Conservation (phyloP, 2,329 filamentous ascomycete species). For the Nannizzia gypsea region DNA sequence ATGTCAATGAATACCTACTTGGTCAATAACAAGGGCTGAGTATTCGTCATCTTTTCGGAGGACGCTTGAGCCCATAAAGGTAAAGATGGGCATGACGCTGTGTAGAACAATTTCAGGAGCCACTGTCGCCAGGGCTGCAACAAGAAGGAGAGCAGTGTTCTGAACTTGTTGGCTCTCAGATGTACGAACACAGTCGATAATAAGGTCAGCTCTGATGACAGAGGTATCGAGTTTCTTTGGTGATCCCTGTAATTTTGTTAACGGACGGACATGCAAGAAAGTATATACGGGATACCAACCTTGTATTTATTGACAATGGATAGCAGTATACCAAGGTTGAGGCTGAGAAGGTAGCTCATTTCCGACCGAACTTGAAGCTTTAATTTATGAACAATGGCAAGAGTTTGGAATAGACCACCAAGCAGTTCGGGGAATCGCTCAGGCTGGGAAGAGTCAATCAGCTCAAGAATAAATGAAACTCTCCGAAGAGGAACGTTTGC, state of each 20-base stretch:
- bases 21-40: constrained; percentile 88
- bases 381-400: constrained; percentile 80
- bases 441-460: constrained; percentile 70
- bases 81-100: constrained; percentile 98
- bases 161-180: constrained; percentile 88
- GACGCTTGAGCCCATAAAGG: constrained; percentile 88
- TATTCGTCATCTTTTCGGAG: constrained; percentile 91
- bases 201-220: constrained; percentile 72
- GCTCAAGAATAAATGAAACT: constrained; percentile 75
- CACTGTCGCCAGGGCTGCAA: constrained; percentile 74
- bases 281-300: constrained; percentile 14
- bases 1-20: constrained; percentile 22
- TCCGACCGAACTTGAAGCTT: constrained; percentile 71
- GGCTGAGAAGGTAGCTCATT: constrained; percentile 76
- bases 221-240: constrained; percentile 56
- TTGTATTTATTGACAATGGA: constrained; percentile 73
- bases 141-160: constrained; percentile 75
- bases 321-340: constrained; percentile 69
- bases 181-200: constrained; percentile 88
- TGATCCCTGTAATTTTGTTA: constrained; percentile 8
- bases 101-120: constrained; percentile 86
- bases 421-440: constrained; percentile 64
- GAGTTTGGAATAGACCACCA: constrained; percentile 64
- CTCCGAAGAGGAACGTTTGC: constrained; percentile 58
- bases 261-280: neutral